These are phyloP conservation scores for Colletotrichum lini DNA, from an alignment of 2,329 filamentous ascomycete genomes.

Conservation along the genomic window DNA sequence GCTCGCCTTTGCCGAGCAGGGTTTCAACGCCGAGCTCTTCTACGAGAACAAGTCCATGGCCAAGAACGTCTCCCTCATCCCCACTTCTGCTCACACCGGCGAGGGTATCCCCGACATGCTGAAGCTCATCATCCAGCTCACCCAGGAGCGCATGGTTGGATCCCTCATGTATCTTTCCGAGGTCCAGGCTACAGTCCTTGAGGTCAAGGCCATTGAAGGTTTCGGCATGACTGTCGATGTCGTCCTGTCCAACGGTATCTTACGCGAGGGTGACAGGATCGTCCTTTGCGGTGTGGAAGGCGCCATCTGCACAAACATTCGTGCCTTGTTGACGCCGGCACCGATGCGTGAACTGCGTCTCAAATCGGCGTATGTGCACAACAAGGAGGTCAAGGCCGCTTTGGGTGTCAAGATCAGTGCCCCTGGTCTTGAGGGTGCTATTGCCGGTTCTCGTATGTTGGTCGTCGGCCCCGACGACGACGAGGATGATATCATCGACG, in stretches of 20 bases:
- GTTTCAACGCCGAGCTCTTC: conserved; percentile 97
- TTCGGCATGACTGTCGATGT: conserved; percentile 99
- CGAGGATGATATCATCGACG: conserved; percentile 95
- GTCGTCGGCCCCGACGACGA: conserved; percentile 96
- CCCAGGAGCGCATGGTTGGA: conserved; percentile 97
- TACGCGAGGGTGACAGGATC: conserved; percentile 94
- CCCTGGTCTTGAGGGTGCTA: conserved; percentile 94
- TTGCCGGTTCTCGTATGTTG: conserved; percentile 94
- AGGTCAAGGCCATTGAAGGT: conserved; percentile 99
- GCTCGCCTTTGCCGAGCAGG: conserved; percentile 93
- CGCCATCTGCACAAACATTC: conserved; percentile 93
- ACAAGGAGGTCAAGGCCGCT: conserved; percentile 98
- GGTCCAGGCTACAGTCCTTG: conserved; percentile 96
- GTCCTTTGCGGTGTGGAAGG: conserved; percentile 98
- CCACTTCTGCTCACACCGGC: conserved; percentile 97
- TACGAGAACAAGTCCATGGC: conserved; percentile 99
- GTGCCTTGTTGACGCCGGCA: conserved; percentile 92
- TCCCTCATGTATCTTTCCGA: conserved; percentile 99
- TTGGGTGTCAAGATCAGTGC: conserved; percentile 99
- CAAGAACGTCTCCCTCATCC: conserved; percentile 93
- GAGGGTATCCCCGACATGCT: conserved; percentile 99
- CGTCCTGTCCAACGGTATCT: conserved; percentile 93
- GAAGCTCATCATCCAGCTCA: conserved; percentile 92
- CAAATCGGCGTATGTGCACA: conserved; percentile 97
- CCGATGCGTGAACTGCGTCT: conserved; percentile 94